Evolutionary conservation across 2,329 filamentous ascomycete genomes (phyloP).

Genomic region (Nemania sp.): DNA sequence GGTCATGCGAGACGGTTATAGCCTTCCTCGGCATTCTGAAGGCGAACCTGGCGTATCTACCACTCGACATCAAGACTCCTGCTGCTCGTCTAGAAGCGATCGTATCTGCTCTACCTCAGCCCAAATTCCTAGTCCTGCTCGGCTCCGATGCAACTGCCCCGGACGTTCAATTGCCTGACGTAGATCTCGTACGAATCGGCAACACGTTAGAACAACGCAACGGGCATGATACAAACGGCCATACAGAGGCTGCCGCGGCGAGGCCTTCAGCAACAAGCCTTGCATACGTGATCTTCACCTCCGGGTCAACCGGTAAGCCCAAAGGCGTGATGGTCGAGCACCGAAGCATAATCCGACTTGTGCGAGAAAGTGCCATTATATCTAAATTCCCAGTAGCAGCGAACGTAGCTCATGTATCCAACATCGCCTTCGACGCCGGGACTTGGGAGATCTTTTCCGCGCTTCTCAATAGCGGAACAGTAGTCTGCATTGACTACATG

Average conservation of each 20-base stretch:
- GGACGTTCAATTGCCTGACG: neutral
- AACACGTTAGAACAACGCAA: neutral
- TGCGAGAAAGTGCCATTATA: neutral
- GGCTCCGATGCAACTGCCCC: neutral
- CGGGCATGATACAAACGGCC: constrained; percentile 1
- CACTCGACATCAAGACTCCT: constrained; percentile 5
- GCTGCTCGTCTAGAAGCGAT: constrained; percentile 6
- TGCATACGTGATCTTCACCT: constrained; percentile 18
- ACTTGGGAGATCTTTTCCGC: constrained; percentile 13
- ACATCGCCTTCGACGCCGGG: constrained; percentile 17
- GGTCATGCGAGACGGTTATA: constrained; percentile 15
- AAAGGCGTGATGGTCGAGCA: constrained; percentile 20
- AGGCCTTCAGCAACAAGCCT: constrained; percentile 11
- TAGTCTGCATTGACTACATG: constrained; percentile 19
- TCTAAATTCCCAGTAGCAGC: neutral
- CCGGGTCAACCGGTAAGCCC: constrained; percentile 11
- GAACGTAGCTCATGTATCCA: constrained; percentile 13
- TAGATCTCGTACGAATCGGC: constrained; percentile 7
- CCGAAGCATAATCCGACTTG: constrained; percentile 12
- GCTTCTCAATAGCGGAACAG: constrained; percentile 11
- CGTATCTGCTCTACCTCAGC: constrained; percentile 4
- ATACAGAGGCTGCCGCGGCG: neutral
- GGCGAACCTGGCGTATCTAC: constrained; percentile 15
- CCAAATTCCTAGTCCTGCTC: constrained; percentile 3
- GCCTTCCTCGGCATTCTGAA: constrained; percentile 14